phyloP scores from a whole-genome alignment of 1,284 basidiomycete genomes.

The Moesziomyces sp. region DNA sequence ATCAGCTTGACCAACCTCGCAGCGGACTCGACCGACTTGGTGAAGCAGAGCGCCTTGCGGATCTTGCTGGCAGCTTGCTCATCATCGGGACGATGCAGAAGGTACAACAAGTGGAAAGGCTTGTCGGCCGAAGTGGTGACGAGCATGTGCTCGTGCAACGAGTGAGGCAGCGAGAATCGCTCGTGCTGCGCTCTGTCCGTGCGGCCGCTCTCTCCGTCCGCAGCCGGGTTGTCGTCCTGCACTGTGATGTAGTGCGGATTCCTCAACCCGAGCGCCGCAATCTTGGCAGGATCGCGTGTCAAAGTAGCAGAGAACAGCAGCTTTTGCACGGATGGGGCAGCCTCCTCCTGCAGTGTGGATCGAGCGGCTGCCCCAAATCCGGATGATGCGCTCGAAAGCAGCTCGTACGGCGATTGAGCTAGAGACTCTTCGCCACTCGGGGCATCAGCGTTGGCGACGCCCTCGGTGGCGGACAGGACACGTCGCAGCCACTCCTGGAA shows the following conservation, averaged over 20 bases:
- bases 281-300: conserved; percentile 90
- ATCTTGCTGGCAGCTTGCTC: conserved; percentile 63
- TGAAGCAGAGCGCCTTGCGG: conserved; percentile 86
- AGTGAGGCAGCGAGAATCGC: conserved; percentile 58
- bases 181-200: conserved; percentile 44
- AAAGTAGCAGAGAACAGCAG: conserved; percentile 96
- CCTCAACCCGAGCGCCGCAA: conserved; percentile 81
- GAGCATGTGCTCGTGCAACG: conserved; percentile 75
- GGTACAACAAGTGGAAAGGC: conserved; percentile 87
- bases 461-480: conserved; percentile 47
- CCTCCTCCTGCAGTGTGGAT: conserved; percentile 35
- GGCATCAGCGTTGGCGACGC: background rate
- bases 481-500: conserved; percentile 87
- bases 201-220: conserved; percentile 38
- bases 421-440: background rate
- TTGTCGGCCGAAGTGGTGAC: conserved; percentile 83
- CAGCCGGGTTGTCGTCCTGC: conserved; percentile 68
- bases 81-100: conserved; percentile 73
- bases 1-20: conserved; percentile 83
- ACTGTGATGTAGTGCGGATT: conserved; percentile 91
- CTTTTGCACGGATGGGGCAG: conserved; percentile 78
- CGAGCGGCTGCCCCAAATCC: conserved; percentile 20
- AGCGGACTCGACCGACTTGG: conserved; percentile 93
- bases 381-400: conserved; percentile 6
- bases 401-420: conserved; percentile 29